A percentile compares a stretch with the other conserved stretches of the same genome.
Conservation (phyloP, 306 rosid species). For the Erythrophleum fordii region DNA sequence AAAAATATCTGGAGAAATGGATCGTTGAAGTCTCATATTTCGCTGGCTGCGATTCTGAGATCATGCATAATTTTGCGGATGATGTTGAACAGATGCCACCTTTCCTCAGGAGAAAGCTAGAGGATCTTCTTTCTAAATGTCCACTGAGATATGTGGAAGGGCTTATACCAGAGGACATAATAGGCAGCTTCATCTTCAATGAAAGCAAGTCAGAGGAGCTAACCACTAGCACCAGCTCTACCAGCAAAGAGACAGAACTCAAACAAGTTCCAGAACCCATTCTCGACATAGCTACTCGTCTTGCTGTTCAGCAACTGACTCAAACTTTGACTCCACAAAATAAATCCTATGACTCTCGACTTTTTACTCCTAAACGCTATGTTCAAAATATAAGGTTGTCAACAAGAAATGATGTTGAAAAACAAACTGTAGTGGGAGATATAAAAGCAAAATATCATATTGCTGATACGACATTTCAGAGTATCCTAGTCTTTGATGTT, state of each 20-base stretch:
- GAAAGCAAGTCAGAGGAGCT: background rate
- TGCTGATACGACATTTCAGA: background rate
- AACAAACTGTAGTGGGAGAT: background rate
- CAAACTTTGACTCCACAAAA: background rate
- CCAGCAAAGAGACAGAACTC: background rate
- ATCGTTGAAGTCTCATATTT: background rate
- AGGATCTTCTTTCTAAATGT: background rate
- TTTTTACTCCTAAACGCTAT: too few species aligned
- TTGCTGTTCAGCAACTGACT: slow-evolving; percentile 6
- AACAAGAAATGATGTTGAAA: background rate
- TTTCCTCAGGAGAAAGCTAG: background rate
- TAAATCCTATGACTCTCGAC: background rate
- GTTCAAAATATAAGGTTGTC: background rate
- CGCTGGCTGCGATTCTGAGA: background rate
- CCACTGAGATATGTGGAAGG: background rate
- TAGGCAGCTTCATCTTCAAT: background rate
- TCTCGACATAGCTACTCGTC: background rate
- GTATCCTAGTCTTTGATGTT: background rate
- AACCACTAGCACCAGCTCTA: background rate
- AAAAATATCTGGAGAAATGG: background rate
- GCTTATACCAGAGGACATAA: background rate
- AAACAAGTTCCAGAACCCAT: slow-evolving; percentile 1
- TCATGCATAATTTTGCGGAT: background rate
- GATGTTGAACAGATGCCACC: background rate
- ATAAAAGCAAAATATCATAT: background rate